Evolutionary conservation across 2,329 filamentous ascomycete species (phyloP), one percentile per base, ranked within the genome.

Genomic region (Cadophora malorum): DNA sequence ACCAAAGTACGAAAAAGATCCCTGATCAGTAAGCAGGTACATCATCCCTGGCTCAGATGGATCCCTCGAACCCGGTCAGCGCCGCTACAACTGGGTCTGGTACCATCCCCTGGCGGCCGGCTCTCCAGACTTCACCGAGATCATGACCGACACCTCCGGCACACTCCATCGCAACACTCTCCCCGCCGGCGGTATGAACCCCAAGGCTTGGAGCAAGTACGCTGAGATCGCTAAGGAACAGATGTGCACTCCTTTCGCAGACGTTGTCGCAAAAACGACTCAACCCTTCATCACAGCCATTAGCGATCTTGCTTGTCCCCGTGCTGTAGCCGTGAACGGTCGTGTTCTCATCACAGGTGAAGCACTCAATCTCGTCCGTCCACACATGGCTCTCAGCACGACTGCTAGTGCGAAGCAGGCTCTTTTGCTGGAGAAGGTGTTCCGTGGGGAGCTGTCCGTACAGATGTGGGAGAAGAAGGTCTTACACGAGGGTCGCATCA

Each of bases 11-110:
- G 16, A 16, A 16, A 5, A 16, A 16, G 41, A 19, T 8, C 23
- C 19, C 56, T 61, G 19, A 61, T 41, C 31, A 53, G 12, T 28
- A 12, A 41, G 7, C 35, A 66, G 64, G 38, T 66, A 66, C 45
- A 38, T 66, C 55, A 66, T 66, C 21, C 64, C 64, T 16, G 56
- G 64, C 28, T 47, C 56, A 47, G 49, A 66, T 64, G 82, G 82
- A 1, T 77, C 76, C 2, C 71, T 82, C 5, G 75, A 79, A 58
- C 78, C 75, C 0, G 81, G 81, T 3, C 67, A 79, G 23, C 78
- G 81, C 0, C 78, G 81, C 16, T 77, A 83, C 63, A 84, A 83
- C 70, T 83, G 79, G 73, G 81, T 83, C 19, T 84, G 80, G 75
- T 83, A 83, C 70, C 77, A 77, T 66, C 81, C 82, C 64, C 56